These are phyloP conservation scores for Gypsophila paniculata DNA, from an alignment of 179 eudicot genomes.

Conservation along the genomic window DNA sequence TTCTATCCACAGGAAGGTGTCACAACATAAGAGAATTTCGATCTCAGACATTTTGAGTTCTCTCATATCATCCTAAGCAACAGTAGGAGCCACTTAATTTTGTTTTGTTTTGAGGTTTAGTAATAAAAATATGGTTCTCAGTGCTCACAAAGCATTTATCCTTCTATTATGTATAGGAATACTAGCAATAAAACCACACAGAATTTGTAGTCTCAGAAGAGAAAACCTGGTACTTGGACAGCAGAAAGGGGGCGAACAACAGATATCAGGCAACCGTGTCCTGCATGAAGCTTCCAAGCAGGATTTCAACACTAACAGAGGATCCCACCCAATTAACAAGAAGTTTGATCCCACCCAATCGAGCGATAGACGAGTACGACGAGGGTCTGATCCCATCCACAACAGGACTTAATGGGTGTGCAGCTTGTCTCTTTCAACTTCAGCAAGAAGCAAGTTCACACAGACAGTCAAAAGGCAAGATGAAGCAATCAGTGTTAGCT, in stretches of 20 bases:
- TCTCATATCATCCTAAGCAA: conserved; percentile 28
- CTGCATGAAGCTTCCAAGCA: conserved; percentile 36
- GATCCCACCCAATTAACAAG: conserved; percentile 42
- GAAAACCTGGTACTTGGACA: conserved; percentile 42
- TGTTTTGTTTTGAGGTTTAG: conserved; percentile 18
- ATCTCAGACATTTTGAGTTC: conserved; percentile 32
- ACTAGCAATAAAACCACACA: conserved; percentile 43
- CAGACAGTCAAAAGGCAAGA: conserved; percentile 15
- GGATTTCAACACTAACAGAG: conserved; percentile 32
- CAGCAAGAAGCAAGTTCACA: conserved; percentile 20
- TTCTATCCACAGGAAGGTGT: conserved; percentile 44
- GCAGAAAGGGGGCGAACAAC: conserved; percentile 24
- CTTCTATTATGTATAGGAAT: conserved; percentile 55
- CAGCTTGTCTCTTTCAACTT: conserved; percentile 26
- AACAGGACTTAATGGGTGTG: conserved; percentile 43
- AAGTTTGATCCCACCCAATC: conserved; percentile 56
- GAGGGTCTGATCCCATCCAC: conserved; percentile 86
- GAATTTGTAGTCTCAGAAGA: conserved; percentile 49
- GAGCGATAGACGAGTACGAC: conserved; percentile 58
- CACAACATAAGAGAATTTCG: conserved; percentile 31
- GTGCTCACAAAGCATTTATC: conserved; percentile 36
- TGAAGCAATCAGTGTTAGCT: conserved; percentile 18
- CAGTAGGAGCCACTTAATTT: conserved; percentile 20
- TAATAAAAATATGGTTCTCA: conserved; percentile 38
- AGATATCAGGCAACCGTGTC: conserved; percentile 28